Conservation (phyloP, 2,329 filamentous ascomycete species). For the Venturia effusa region DNA sequence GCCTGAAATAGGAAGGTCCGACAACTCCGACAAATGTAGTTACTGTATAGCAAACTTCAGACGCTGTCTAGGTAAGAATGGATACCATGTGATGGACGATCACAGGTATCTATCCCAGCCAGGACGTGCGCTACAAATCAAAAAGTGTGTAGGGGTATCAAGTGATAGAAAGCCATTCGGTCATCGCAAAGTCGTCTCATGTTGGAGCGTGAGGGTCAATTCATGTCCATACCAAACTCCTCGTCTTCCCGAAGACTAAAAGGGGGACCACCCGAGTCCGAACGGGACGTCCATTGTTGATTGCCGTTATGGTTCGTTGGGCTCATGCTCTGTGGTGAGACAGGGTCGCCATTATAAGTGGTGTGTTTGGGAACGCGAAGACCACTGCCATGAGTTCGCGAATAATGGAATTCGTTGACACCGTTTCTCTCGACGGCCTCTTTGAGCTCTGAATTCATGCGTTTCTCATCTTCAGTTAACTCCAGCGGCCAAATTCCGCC, state of each 20-base stretch:
- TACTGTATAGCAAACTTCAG: neutral
- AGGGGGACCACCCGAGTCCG: conserved; percentile 19
- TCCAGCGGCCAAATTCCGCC: conserved; percentile 71
- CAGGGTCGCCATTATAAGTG: conserved; percentile 72
- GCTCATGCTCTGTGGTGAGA: conserved; percentile 46
- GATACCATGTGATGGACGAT: neutral
- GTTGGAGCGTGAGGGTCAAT: neutral
- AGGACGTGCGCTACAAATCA: neutral
- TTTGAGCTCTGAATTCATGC: conserved; percentile 88
- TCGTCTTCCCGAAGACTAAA: conserved; percentile 90
- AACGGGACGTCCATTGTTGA: conserved; percentile 25
- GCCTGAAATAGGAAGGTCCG: neutral
- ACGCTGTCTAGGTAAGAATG: neutral
- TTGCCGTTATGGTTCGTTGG: conserved; percentile 45
- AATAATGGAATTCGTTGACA: conserved; percentile 66
- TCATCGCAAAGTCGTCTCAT: neutral
- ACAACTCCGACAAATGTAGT: conserved; percentile 7
- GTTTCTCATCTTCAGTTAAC: conserved; percentile 80
- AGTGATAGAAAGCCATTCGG: neutral
- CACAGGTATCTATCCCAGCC: neutral
- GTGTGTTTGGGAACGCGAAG: conserved; percentile 89
- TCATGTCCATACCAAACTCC: conserved; percentile 63
- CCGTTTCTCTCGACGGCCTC: conserved; percentile 79
- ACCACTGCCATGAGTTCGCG: conserved; percentile 70
- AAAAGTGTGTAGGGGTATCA: conserved; percentile 10